phyloP scores from a whole-genome alignment of 495 filamentous ascomycete species.

The Tricharina praecox region DNA sequence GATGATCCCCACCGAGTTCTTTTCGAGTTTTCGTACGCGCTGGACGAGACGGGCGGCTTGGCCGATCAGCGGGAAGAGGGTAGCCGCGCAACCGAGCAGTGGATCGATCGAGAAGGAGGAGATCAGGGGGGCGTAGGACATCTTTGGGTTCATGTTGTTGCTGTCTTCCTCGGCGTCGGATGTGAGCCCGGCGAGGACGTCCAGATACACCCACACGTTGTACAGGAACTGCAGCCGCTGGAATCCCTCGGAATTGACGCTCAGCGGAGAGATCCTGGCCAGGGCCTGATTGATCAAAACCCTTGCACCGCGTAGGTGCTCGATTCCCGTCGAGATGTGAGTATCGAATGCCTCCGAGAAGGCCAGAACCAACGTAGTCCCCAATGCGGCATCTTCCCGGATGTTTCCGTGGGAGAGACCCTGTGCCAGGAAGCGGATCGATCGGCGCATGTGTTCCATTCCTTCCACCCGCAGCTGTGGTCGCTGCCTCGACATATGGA shows the following conservation, averaged over 20 bases:
- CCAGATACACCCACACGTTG: constrained; percentile 70
- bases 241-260: constrained; percentile 29
- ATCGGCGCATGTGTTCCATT: constrained; percentile 55
- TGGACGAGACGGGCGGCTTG: constrained; percentile 52
- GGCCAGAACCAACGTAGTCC: constrained; percentile 55
- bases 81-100: constrained; percentile 55
- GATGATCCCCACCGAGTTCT: constrained; percentile 46
- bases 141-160: constrained; percentile 3
- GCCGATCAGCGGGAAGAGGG: constrained; percentile 58
- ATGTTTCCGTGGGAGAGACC: constrained; percentile 39
- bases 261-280: constrained; percentile 18
- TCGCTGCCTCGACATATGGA: constrained; percentile 48
- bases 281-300: constrained; percentile 45
- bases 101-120: constrained; percentile 47
- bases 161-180: constrained; percentile 43
- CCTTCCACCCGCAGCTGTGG: constrained; percentile 45
- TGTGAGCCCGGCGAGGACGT: constrained; percentile 61
- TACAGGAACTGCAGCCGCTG: constrained; percentile 50
- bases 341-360: constrained; percentile 69
- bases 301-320: constrained; percentile 55
- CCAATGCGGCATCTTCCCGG: constrained; percentile 48
- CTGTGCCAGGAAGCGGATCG: constrained; percentile 40
- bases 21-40: constrained; percentile 39
- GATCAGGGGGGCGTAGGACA: constrained; percentile 27
- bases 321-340: constrained; percentile 55